Evolutionary conservation across 2,329 filamentous ascomycete genomes (phyloP), one percentile per base, ranked within the genome.

Genomic region (Trichoderma atrobrunneum): DNA sequence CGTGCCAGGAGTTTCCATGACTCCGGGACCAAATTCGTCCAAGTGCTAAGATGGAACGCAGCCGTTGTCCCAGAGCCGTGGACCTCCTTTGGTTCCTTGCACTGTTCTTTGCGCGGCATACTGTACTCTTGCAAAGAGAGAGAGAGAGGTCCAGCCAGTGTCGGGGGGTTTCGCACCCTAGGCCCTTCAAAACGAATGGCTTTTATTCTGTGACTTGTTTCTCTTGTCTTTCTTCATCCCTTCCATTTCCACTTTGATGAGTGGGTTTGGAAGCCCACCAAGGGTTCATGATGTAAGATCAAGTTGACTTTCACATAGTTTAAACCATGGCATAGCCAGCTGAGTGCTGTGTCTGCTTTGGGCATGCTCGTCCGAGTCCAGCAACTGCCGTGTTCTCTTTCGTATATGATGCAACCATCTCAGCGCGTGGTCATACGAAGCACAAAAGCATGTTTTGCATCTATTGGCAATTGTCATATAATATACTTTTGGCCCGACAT

Each of bases 1-100:
- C 26, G 34, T 61, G 39, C 56, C 67, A 61, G 67, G 67, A 70
- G 67, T 62, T 70, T 70, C 67, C 67, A 61, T 54, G 57, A 48
- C 67, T 26, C 57, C 30, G 67, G 67, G 32, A 66, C 56, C 30
- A 24, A 21, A 21, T 43, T 8, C 61, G 26, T 43, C 7, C 61
- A 28, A 28, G 43, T 70, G 43, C 18, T 48, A 56, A 70, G 14
- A 51, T 63, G 67, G 43, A 62, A 63, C 59, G 28, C 67, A 36
- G 43, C 67, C 59, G 30, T 54, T n/a, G 56, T 70, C 67, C 67
- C 56, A 62, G 57, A 26, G 59, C 57, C 59, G 59, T 70, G 67
- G 67, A 28, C 32, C 30, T 14, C 21, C 24, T 24, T 24, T 34
- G 26, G 56, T 26, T 48, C 54, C 21, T 48, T 48, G 36, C 34